Evolutionary conservation across 139 green algal genomes (phyloP).

Genomic region (Haematococcus lacustris): DNA sequence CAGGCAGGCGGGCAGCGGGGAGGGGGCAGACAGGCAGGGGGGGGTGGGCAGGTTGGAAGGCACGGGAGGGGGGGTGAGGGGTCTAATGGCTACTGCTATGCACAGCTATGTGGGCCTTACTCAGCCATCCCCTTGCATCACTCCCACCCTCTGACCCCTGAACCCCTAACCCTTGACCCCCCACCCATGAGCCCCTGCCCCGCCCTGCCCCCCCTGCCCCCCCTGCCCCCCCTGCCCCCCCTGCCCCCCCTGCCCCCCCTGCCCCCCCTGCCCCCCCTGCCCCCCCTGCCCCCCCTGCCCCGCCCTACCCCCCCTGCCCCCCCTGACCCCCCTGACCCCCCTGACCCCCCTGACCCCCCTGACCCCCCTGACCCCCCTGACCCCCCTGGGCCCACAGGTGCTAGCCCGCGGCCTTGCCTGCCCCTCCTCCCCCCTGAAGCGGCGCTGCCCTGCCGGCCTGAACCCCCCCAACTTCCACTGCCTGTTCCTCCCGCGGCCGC

Average conservation of each 20-base stretch:
- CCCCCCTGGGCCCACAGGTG: not conserved
- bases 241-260: no score
- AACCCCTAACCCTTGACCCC: no score
- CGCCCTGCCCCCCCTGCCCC: no score
- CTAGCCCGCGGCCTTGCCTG: conserved; percentile 50
- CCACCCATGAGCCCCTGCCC: not conserved
- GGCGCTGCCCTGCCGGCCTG: conserved; percentile 18
- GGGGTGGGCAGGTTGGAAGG: conserved; percentile 10
- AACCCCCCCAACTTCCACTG: conserved; percentile 44
- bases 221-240: no score
- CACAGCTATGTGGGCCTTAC: not conserved
- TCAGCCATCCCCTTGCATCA: not conserved
- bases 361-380: no score
- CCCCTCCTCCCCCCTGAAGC: conserved; percentile 31
- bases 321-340: no score
- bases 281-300: no score
- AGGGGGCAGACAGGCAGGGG: not conserved
- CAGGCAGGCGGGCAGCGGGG: not conserved
- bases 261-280: no score
- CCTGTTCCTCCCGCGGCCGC: conserved; percentile 30
- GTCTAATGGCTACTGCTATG: not conserved
- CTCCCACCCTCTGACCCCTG: no score
- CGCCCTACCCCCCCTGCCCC: not conserved
- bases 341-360: no score
- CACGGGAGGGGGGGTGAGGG: not conserved